Evolutionary conservation across 1,284 basidiomycete genomes (phyloP).

Genomic region (Meira nashicola): DNA sequence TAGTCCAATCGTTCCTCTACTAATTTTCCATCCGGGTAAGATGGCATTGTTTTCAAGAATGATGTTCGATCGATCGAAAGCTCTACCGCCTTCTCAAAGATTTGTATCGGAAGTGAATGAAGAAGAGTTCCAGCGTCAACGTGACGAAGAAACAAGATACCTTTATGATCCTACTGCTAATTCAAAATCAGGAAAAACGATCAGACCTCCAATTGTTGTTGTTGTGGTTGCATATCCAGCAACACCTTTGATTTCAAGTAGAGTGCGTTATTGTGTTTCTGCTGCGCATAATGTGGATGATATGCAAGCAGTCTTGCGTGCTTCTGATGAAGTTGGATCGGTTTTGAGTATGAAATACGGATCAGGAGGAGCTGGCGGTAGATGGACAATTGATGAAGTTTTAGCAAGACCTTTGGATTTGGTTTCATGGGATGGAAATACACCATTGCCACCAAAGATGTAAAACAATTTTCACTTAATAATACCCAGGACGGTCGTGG

Average conservation of each 20-base stretch:
- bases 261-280: slow-evolving; percentile 90
- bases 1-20: slow-evolving; percentile 86
- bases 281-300: slow-evolving; percentile 96
- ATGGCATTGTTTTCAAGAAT: slow-evolving; percentile 49
- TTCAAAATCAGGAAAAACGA: slow-evolving; percentile 5
- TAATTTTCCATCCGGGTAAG: slow-evolving; percentile 79
- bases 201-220: slow-evolving; percentile 45
- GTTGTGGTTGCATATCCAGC: slow-evolving; percentile 62
- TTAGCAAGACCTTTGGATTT: slow-evolving; percentile 71
- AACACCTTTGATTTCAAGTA: slow-evolving; percentile 80
- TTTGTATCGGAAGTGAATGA: slow-evolving; percentile 13
- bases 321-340: slow-evolving; percentile 88
- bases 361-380: slow-evolving; percentile 65
- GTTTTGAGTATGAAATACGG: slow-evolving; percentile 69
- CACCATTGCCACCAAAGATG: not conserved
- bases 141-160: slow-evolving; percentile 24
- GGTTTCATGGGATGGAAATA: slow-evolving; percentile 56
- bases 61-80: slow-evolving; percentile 44
- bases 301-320: slow-evolving; percentile 76
- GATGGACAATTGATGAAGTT: slow-evolving; percentile 78
- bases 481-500: not conserved
- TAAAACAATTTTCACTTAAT: not conserved
- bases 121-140: slow-evolving; percentile 20
- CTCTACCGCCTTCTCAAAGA: slow-evolving; percentile 43
- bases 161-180: slow-evolving; percentile 30